Percentiles rank a stretch among this genome's conserved stretches.
Conservation (phyloP, 306 rosid species). For the Cicer judaicum region DNA sequence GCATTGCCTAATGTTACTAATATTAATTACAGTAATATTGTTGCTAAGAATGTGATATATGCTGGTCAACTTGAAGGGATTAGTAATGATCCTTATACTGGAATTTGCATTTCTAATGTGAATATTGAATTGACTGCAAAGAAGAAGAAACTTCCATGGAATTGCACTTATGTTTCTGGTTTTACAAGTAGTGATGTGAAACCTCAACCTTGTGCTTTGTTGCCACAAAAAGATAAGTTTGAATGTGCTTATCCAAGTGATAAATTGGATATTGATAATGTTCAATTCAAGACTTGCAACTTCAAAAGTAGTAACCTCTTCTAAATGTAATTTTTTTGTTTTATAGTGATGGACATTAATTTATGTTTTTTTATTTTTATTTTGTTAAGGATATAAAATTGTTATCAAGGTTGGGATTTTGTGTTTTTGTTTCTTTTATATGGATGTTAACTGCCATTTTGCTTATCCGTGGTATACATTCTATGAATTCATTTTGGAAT, state of each 20-base stretch:
- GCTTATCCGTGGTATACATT: no score
- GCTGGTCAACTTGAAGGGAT: conserved; percentile 55
- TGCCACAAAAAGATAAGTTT: conserved; percentile 46
- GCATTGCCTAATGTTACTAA: conserved; percentile 69
- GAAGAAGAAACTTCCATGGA: conserved; percentile 65
- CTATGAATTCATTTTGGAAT: no score
- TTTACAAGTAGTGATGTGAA: conserved; percentile 59
- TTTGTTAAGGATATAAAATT: no score
- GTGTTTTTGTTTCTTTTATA: no score
- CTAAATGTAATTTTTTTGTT: background rate
- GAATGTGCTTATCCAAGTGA: conserved; percentile 62
- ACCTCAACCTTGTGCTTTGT: conserved; percentile 61
- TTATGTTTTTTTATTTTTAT: background rate
- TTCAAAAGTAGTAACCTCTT: background rate
- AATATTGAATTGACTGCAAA: conserved; percentile 31
- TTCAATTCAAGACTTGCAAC: conserved; percentile 57
- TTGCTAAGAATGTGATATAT: conserved; percentile 51
- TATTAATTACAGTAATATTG: conserved; percentile 52
- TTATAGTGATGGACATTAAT: no score
- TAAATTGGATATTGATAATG: conserved; percentile 59
- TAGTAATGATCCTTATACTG: conserved; percentile 51
- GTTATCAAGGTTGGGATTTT: no score
- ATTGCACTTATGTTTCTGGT: conserved; percentile 65
- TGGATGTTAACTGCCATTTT: no score
- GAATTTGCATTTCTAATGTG: conserved; percentile 69